Percentiles rank a stretch among this genome's conserved stretches.
Conservation (phyloP, 345 rosid species). For the Trapa incisa region DNA sequence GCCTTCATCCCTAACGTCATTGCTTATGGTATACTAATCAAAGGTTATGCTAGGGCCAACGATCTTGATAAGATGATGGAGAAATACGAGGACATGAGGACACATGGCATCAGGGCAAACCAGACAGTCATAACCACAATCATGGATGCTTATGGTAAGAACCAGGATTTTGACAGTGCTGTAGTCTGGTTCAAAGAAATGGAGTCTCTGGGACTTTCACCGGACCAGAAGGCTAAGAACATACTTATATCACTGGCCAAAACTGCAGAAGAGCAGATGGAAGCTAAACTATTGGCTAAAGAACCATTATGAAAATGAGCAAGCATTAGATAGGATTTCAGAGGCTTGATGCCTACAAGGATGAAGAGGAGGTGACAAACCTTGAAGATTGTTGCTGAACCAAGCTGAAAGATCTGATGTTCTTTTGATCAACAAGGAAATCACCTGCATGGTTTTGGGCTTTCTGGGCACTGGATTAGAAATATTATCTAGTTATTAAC, state of each 20-base stretch:
- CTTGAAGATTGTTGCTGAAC: background rate
- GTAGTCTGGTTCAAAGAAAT: constrained; percentile 77
- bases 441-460: constrained; percentile 1
- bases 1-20: constrained; percentile 57
- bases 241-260: constrained; percentile 67
- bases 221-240: constrained; percentile 88
- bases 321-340: constrained; percentile 15
- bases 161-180: constrained; percentile 69
- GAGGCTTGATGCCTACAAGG: constrained; percentile 20
- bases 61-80: constrained; percentile 69
- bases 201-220: constrained; percentile 48
- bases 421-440: background rate
- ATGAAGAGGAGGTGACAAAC: constrained; percentile 11
- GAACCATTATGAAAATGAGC: constrained; percentile 9
- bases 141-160: constrained; percentile 87
- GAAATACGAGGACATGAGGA: constrained; percentile 54
- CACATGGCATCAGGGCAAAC: constrained; percentile 49
- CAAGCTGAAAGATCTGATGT: background rate
- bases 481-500: background rate
- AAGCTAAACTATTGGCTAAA: constrained; percentile 42
- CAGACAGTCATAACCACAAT: constrained; percentile 71
- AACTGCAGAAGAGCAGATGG: constrained; percentile 48
- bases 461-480: background rate
- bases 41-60: constrained; percentile 67
- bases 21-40: constrained; percentile 71